Conservation (phyloP, 202 grass and related monocot genomes). For the Hordeum pubiflorum region DNA sequence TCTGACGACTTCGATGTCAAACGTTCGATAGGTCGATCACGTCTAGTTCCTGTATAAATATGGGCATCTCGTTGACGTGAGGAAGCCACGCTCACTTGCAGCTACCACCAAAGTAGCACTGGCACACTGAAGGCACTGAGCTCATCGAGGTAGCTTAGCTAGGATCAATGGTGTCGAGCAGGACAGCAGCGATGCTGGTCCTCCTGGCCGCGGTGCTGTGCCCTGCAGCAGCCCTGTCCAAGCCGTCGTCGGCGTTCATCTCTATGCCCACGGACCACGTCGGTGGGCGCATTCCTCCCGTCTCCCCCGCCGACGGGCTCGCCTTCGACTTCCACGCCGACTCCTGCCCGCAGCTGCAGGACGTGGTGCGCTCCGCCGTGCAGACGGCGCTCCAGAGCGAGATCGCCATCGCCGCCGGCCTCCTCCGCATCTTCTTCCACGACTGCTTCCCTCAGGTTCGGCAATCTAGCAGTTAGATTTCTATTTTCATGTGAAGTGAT, state of each 20-base stretch:
- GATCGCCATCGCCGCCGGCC: background rate
- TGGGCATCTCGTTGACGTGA: background rate
- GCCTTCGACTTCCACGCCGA: background rate
- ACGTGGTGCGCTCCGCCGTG: background rate
- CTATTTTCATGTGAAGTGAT: too few relatives aligned
- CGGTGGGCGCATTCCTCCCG: background rate
- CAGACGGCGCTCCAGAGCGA: background rate
- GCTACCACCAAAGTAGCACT: background rate
- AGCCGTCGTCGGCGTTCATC: background rate
- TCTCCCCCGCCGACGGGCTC: background rate
- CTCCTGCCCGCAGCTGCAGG: background rate
- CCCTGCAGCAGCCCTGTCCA: background rate
- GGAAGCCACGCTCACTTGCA: background rate
- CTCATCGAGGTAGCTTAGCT: background rate
- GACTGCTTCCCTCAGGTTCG: background rate
- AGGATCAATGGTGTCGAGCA: background rate
- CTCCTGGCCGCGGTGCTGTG: background rate
- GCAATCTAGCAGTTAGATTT: too few relatives aligned
- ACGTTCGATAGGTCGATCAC: background rate
- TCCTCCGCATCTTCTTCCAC: background rate
- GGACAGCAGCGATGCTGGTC: background rate
- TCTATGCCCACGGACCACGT: background rate
- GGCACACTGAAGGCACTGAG: background rate
- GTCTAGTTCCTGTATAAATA: background rate
- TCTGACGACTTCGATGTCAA: background rate